Percentiles rank a stretch among this genome's conserved stretches.
Evolutionary conservation across 2,329 filamentous ascomycete species (phyloP).

Genomic region (Cordyceps tenuipes): DNA sequence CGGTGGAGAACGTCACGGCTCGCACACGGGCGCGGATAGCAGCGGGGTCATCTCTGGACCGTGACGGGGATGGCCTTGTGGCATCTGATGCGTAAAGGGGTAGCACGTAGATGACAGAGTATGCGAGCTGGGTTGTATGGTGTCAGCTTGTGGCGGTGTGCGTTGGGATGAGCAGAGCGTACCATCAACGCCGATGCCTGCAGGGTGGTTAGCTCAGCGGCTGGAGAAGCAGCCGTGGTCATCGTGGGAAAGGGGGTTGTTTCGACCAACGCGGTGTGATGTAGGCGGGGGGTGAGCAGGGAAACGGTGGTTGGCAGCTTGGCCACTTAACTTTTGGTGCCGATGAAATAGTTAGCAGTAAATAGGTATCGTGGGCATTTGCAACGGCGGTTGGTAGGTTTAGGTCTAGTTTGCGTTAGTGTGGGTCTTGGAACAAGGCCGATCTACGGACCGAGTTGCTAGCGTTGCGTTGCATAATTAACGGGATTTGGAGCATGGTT

Average conservation of each 20-base stretch:
- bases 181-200: conserved; percentile 24
- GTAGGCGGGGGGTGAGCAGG: not conserved
- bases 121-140: conserved; percentile 49
- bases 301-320: not conserved
- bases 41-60: conserved; percentile 79
- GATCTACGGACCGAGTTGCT: not conserved
- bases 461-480: not conserved
- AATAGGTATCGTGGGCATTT: too few species aligned
- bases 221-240: not conserved
- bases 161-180: not conserved
- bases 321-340: not conserved
- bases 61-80: conserved; percentile 68
- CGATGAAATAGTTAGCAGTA: not conserved
- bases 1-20: conserved; percentile 68
- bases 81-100: conserved; percentile 79
- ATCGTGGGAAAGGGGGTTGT: not conserved
- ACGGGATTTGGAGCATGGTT: not conserved
- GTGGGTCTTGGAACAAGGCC: not conserved
- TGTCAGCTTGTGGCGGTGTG: conserved; percentile 5
- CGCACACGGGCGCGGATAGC: conserved; percentile 82
- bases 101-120: conserved; percentile 82
- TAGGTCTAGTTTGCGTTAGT: not conserved
- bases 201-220: conserved; percentile 14
- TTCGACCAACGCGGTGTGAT: not conserved
- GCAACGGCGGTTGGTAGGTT: not conserved